These are phyloP conservation scores for Aethionema arabicum DNA, from an alignment of 345 rosid species.

Conservation along the genomic window DNA sequence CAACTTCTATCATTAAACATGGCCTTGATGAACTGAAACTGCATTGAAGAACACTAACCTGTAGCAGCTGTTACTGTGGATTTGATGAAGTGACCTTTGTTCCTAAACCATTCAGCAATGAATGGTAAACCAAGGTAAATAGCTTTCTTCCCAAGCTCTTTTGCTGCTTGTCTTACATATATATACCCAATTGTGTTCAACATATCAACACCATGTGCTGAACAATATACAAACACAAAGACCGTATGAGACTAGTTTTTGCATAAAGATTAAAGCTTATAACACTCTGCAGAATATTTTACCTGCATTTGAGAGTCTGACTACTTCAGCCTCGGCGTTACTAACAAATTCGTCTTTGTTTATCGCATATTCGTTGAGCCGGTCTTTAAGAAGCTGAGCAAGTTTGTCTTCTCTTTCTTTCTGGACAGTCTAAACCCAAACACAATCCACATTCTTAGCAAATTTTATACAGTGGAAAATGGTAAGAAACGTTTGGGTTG, in stretches of 20 bases:
- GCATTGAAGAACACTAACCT: constrained; percentile 47
- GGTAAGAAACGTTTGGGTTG: constrained; percentile 3
- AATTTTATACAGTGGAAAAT: background rate
- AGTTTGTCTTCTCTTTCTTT: constrained; percentile 97
- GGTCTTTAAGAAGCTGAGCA: constrained; percentile 60
- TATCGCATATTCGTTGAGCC: constrained; percentile 76
- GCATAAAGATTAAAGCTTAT: background rate
- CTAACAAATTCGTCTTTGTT: constrained; percentile 66
- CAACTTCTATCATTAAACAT: background rate
- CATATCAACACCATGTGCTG: constrained; percentile 96
- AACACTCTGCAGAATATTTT: constrained; percentile 5
- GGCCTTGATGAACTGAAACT: background rate
- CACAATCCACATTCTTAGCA: constrained; percentile 22
- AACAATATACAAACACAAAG: constrained; percentile 24
- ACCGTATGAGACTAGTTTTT: background rate
- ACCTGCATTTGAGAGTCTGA: constrained; percentile 89
- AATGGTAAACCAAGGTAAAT: constrained; percentile 79
- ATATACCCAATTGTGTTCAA: constrained; percentile 87
- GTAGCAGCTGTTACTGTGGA: constrained; percentile 95
- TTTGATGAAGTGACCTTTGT: constrained; percentile 88
- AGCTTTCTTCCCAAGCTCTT: constrained; percentile 90
- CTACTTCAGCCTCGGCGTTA: constrained; percentile 78
- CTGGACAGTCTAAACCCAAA: constrained; percentile 68
- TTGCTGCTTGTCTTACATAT: constrained; percentile 87
- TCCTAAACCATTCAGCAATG: constrained; percentile 95